Conservation (phyloP, 164 flowering plant genomes). For the Vitis rotundifolia region DNA sequence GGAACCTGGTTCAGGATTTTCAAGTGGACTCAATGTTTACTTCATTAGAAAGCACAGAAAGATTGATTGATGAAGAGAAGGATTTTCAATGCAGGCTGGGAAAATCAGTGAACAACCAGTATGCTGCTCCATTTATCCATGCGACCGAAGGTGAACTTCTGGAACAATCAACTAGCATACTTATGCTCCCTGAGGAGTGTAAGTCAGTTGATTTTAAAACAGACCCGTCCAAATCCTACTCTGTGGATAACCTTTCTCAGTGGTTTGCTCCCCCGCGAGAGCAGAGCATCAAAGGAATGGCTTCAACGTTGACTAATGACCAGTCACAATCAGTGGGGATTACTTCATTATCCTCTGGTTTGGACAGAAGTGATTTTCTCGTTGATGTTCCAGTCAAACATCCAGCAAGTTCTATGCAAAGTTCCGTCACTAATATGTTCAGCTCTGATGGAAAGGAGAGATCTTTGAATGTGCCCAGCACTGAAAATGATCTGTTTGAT, state of each 20-base stretch:
- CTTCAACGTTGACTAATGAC: conserved; percentile 16
- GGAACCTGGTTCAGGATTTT: conserved; percentile 13
- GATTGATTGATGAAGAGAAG: conserved; percentile 10
- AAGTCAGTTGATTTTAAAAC: conserved; percentile 17
- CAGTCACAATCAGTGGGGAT: conserved; percentile 27
- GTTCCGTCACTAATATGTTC: conserved; percentile 27
- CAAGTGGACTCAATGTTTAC: conserved; percentile 18
- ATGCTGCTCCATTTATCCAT: conserved; percentile 12
- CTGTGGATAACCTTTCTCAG: conserved; percentile 34
- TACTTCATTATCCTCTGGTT: conserved; percentile 23
- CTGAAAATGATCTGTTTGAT: conserved; percentile 34
- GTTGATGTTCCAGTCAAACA: conserved; percentile 20
- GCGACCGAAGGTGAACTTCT: conserved; percentile 23
- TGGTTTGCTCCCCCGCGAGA: conserved; percentile 36
- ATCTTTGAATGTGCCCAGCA: conserved; percentile 12
- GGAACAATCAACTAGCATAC: conserved; percentile 17
- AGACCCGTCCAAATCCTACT: conserved; percentile 15
- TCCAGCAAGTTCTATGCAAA: conserved; percentile 31
- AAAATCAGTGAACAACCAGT: conserved; percentile 14
- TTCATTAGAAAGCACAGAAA: conserved; percentile 11
- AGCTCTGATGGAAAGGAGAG: conserved; percentile 25
- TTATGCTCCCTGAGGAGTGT: conserved; percentile 19
- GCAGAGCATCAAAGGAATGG: conserved; percentile 17
- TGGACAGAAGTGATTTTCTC: conserved; percentile 14
- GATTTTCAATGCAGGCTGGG: conserved; percentile 10